Conservation (phyloP, 116 monocot species). For the Posidonia oceanica region DNA sequence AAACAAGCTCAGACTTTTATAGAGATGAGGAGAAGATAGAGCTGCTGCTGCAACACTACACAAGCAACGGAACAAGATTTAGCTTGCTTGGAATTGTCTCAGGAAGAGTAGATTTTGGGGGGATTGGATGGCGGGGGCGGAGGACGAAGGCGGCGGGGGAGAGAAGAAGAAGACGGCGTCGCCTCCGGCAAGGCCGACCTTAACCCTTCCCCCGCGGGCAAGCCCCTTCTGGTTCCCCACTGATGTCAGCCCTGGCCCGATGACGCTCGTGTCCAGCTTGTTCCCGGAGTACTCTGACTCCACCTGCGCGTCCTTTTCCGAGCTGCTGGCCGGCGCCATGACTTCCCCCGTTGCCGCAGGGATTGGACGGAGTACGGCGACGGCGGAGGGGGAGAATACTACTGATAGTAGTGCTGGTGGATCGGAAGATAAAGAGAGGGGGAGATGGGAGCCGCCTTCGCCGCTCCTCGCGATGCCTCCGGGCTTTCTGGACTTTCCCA, state of each 20-base stretch:
- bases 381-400: background rate
- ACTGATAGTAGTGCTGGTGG: background rate
- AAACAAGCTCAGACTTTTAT: too few species aligned
- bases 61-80: too few species aligned
- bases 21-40: too few species aligned
- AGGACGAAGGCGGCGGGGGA: background rate
- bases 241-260: conserved; percentile 45
- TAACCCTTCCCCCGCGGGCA: conserved; percentile 39
- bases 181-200: conserved; percentile 17
- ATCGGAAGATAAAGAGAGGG: conserved; percentile 7
- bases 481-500: conserved; percentile 45
- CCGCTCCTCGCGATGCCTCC: conserved; percentile 37
- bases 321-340: conserved; percentile 53
- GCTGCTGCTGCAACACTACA: too few species aligned
- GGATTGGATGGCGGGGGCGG: too few species aligned
- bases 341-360: conserved; percentile 22
- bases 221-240: conserved; percentile 12
- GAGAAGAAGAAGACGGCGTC: too few species aligned
- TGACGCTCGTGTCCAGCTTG: conserved; percentile 56
- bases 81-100: too few species aligned
- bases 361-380: background rate
- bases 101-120: too few species aligned
- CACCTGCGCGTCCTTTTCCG: conserved; percentile 47
- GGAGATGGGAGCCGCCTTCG: conserved; percentile 18
- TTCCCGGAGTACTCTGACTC: conserved; percentile 39